phyloP scores from a whole-genome alignment of 345 rosid genomes.

The Euphorbia pulcherrima region DNA sequence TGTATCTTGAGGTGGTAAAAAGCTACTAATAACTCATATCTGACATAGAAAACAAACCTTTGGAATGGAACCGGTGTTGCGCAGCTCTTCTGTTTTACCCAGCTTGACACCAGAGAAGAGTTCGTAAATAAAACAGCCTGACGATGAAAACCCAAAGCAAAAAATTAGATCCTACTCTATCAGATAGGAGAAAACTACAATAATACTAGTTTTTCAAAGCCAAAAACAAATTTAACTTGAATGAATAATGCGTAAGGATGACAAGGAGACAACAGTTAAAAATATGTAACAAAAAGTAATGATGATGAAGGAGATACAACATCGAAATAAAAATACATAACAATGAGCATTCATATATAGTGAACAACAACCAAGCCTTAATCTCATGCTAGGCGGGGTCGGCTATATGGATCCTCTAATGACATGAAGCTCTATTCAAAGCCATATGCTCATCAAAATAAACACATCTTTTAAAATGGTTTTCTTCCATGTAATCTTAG shows the following conservation, averaged over 20 bases:
- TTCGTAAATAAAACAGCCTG: constrained; percentile 93
- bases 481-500: no score
- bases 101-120: constrained; percentile 80
- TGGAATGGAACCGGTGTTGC: constrained; percentile 87
- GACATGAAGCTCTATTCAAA: no score
- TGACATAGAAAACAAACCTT: constrained; percentile 50
- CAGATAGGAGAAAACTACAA: background rate
- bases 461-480: no score
- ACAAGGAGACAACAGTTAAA: no score
- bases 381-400: no score
- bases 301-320: no score
- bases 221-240: no score
- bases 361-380: no score
- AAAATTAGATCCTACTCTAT: constrained; percentile 8
- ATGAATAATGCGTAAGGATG: background rate
- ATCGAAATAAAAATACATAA: background rate
- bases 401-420: no score
- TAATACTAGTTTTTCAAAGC: no score
- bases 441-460: no score
- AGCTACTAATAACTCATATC: background rate
- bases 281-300: background rate
- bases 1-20: background rate
- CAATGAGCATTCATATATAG: no score
- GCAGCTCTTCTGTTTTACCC: constrained; percentile 90
- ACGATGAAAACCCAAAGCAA: background rate